Base-by-base conservation (phyloP, 2,329 filamentous ascomycete genomes). In the Lasiodiplodia sp. region DNA sequence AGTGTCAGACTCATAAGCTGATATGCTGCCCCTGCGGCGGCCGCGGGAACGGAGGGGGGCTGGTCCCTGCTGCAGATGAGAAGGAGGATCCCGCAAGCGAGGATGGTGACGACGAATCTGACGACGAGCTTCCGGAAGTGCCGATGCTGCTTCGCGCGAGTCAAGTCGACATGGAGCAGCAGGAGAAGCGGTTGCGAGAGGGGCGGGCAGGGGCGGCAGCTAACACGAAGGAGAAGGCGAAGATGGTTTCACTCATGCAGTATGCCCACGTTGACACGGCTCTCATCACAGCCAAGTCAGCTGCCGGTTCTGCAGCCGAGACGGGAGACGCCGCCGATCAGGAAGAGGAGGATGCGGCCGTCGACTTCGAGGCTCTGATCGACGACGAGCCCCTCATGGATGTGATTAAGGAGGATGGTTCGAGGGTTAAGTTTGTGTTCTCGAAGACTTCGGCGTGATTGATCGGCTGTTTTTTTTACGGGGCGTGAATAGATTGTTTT, bases 1-100 rank as follows among this genome's bases (percentile, higher is more conserved):
- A 79, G 7, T 91, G 90, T 68, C 88, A 91, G 74, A 92, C 90
- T 2, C 91, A 92, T 75, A 87, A 91, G 64, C 78, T 92, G 1
- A 78, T 92, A 0, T 86, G 85, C 0, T 92, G 91, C 77, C 77
- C 78, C 0, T 92, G 91, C 74, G 84, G 83, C 6, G 89, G 89
- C 0, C 81, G 76, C 10, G 89, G 88, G 11, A 72, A 70, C 34
- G 69, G 70, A 2, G 72, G 74, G 37, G 55, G 66, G 37, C 69
- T 69, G 21, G 23, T 66, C 5, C 56, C 62, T 3, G 44, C 38
- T 38, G 3, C 37, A 16, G 38, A 12, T 14, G n/a, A n/a, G n/a
- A n/a, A n/a, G n/a, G n/a, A n/a, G n/a, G n/a, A n/a, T n/a, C n/a
- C 58, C 1, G 69, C 72, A 1, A 74, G 73, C 1, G 76, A 75